Evolutionary conservation across 331 rosid species (phyloP), one percentile per base, ranked within the genome.

Genomic region (Quercus tomentella): DNA sequence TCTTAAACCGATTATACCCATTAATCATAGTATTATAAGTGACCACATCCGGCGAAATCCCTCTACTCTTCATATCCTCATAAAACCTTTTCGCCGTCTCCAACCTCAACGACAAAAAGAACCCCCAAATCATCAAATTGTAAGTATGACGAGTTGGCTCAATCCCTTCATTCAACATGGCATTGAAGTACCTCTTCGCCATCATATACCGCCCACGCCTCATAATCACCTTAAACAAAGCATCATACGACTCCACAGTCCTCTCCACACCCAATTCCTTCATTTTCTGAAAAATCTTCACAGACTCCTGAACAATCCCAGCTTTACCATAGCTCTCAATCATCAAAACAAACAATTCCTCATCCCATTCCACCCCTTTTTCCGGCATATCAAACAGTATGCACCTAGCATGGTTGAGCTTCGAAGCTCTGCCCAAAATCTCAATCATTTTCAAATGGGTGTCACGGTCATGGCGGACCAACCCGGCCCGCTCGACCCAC

Each of bases 221-320:
- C 55, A 93, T 10, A 78, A 93, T 91, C 20, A 88, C 92, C 89
- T 87, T 91, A 66, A 87, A 93, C 55, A 93, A 73, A 15, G 90
- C 85, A 77, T 91, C 93, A 37, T 90, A 91, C 1, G 92, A 89
- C n/a, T 89, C 87, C 5, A 84, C 70, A 20, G 87, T 87, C 43
- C 89, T 83, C 14, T 82, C 76, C 28, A 86, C 86, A 41, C 94
- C 91, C 78, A 92, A 72, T 14, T 92, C 90, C 77, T 89, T 90
- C 91, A 89, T 86, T 58, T 87, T 92, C 75, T 84, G 84, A 81
- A 93, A 93, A 30, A 89, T 68, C 68, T 87, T 90, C 22, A 91
- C 98, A 20, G 97, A 56, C 33, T 93, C 97, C 63, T 93, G 96
- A 76, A 93, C 97, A 41, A 91, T 93, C 71, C 97, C 92, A 6